phyloP scores from a whole-genome alignment of 2,329 filamentous ascomycete species.

The Alternaria rosae region DNA sequence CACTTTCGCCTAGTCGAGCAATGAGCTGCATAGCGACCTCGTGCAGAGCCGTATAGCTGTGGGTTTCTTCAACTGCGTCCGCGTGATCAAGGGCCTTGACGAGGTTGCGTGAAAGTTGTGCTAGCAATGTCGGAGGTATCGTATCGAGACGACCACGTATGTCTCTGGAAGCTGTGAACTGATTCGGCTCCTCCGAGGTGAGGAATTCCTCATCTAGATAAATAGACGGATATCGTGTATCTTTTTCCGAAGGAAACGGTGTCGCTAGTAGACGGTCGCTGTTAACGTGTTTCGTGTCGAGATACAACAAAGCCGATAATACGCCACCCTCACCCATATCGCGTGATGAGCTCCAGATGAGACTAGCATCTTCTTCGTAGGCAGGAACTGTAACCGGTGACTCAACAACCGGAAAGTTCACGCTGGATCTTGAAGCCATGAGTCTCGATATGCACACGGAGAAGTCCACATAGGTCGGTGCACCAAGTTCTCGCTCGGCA shows the following conservation, averaged over 20 bases:
- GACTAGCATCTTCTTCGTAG: slow-evolving; percentile 1
- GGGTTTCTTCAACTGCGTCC: not conserved
- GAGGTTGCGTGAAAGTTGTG: slow-evolving; percentile 21
- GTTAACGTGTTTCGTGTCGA: slow-evolving; percentile 34
- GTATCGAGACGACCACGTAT: slow-evolving; percentile 14
- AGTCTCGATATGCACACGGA: slow-evolving; percentile 1
- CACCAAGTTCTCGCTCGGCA: slow-evolving; percentile 16
- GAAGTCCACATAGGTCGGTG: slow-evolving; percentile 35
- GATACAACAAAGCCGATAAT: slow-evolving; percentile 42
- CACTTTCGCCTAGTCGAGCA: slow-evolving; percentile 32
- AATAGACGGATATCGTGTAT: slow-evolving; percentile 42
- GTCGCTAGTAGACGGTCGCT: slow-evolving; percentile 28
- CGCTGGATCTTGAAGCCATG: not conserved
- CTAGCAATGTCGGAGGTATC: slow-evolving; percentile 32
- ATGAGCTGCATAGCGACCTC: slow-evolving; percentile 34
- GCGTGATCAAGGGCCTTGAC: slow-evolving; percentile 12
- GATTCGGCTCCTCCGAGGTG: slow-evolving; percentile 15
- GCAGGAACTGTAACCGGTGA: slow-evolving; percentile 9
- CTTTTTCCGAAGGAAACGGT: slow-evolving; percentile 32
- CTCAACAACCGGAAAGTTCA: not conserved
- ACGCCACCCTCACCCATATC: slow-evolving; percentile 43
- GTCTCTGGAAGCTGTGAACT: slow-evolving; percentile 1
- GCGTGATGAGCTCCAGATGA: slow-evolving; percentile 20
- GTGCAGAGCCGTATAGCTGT: slow-evolving; percentile 24
- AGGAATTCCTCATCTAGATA: slow-evolving; percentile 47